Evolutionary conservation across 306 rosid genomes (phyloP), one percentile per base, ranked within the genome.

Genomic region (Trifolium repens): DNA sequence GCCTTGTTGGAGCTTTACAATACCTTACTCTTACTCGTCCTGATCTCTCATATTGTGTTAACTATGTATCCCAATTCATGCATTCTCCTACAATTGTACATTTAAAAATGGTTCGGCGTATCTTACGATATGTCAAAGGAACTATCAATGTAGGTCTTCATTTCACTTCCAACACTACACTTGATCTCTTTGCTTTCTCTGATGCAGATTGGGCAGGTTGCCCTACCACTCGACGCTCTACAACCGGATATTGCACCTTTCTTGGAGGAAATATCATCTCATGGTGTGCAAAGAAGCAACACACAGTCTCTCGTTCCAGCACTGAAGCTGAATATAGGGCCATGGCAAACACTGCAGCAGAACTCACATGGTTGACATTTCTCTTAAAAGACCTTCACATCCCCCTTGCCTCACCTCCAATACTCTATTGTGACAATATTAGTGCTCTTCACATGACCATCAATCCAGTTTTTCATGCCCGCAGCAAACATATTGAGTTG

Each of bases 191-290:
- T 67, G 10, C 58, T 2, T 67, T 67, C 46, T 46, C 57, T 2
- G 14, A 67, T 67, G 58, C 40, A 67, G 58, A 67, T 67, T 67
- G 42, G 40, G 58, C 58, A 67, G 22, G 72, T 26, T 67, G 40
- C 7, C 58, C 40, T 67, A 46, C 58, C 4, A 67, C 72, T 14
- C 40, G 58, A 0, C 14, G 57, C 13, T 46, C 72, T 14, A 44
- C 72, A 9, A 49, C 19, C 0, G 55, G 55, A 2, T 49, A 14
- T 15, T 49, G 55, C 2, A 49, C 55, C 3, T 49, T 49, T 2
- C 19, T 49, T 49, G 55, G 19, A 49, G 19, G 55, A 49, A 49
- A 49, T 47, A 5, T 47, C 54, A 47, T 47, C 8, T 47, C 17
- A 47, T 47, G 17, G 54, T 47, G 54, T 0, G 54, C 17, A 47